Conservation (phyloP, 257 asterid species). For the Osmanthus fragrans region DNA sequence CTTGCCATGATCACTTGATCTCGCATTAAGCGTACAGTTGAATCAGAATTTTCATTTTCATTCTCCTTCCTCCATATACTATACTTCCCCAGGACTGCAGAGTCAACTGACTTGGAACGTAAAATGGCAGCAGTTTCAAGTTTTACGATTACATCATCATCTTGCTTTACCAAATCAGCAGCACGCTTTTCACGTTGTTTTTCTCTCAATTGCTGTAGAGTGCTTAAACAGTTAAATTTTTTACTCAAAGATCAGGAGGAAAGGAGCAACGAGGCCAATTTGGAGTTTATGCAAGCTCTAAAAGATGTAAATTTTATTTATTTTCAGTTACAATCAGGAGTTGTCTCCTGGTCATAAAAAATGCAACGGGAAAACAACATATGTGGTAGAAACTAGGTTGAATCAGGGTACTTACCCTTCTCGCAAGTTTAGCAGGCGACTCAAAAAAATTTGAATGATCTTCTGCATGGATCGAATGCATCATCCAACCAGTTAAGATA, state of each 20-base stretch:
- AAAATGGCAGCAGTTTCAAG: conserved; percentile 95
- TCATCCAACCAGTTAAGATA: conserved; percentile 22
- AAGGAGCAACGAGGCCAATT: neutral
- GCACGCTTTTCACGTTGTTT: conserved; percentile 82
- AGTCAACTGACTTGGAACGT: conserved; percentile 91
- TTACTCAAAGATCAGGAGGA: conserved; percentile 6
- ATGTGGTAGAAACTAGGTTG: neutral
- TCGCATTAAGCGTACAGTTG: conserved; percentile 82
- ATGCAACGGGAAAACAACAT: neutral
- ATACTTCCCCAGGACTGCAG: conserved; percentile 92
- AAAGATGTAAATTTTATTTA: neutral
- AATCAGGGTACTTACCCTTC: conserved; percentile 65
- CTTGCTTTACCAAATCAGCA: conserved; percentile 81
- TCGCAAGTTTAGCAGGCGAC: conserved; percentile 54
- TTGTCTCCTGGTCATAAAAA: neutral
- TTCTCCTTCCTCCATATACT: conserved; percentile 95
- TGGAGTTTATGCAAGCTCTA: conserved; percentile 5
- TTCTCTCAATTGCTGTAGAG: conserved; percentile 82
- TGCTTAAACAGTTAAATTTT: conserved; percentile 23
- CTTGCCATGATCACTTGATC: conserved; percentile 98
- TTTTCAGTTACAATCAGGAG: conserved; percentile 6
- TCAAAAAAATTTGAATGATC: conserved; percentile 50
- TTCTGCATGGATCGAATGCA: conserved; percentile 43
- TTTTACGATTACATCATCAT: conserved; percentile 75
- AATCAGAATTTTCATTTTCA: conserved; percentile 90